These are phyloP conservation scores for Lophiotrema nucula DNA, from an alignment of 495 filamentous ascomycete genomes.

Conservation along the genomic window DNA sequence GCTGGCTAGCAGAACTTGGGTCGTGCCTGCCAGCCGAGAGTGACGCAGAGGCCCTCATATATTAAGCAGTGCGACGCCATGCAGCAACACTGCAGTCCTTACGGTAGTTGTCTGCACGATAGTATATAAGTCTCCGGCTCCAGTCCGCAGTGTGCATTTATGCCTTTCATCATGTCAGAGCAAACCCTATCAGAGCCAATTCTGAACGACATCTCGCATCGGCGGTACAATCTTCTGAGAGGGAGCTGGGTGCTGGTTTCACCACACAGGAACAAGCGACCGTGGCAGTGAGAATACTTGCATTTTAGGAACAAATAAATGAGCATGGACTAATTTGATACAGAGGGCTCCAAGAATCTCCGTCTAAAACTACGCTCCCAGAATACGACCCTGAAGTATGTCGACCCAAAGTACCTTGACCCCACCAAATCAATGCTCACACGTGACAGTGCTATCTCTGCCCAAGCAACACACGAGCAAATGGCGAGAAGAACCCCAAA, in stretches of 20 bases:
- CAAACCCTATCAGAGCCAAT: conserved; percentile 66
- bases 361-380: conserved; percentile 73
- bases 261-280: conserved; percentile 91
- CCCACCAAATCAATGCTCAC: not conserved
- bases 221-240: conserved; percentile 87
- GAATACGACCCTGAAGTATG: conserved; percentile 71
- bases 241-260: conserved; percentile 92
- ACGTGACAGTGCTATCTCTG: conserved; percentile 81
- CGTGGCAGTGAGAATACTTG: conserved; percentile 99
- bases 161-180: too few relatives aligned
- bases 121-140: too few relatives aligned
- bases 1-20: too few relatives aligned
- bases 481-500: conserved; percentile 82
- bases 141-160: too few relatives aligned
- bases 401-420: conserved; percentile 1
- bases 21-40: too few relatives aligned
- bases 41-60: too few relatives aligned
- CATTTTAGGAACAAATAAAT: conserved; percentile 20
- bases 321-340: not conserved
- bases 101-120: too few relatives aligned
- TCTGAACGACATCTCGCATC: conserved; percentile 94
- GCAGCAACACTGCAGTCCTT: too few relatives aligned
- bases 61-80: too few relatives aligned
- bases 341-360: conserved; percentile 87
- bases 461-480: conserved; percentile 87